Percentiles rank a stretch among this genome's conserved stretches.
Evolutionary conservation across 768 basidiomycete species (phyloP).

Genomic region (Rhodotorula graminis): DNA sequence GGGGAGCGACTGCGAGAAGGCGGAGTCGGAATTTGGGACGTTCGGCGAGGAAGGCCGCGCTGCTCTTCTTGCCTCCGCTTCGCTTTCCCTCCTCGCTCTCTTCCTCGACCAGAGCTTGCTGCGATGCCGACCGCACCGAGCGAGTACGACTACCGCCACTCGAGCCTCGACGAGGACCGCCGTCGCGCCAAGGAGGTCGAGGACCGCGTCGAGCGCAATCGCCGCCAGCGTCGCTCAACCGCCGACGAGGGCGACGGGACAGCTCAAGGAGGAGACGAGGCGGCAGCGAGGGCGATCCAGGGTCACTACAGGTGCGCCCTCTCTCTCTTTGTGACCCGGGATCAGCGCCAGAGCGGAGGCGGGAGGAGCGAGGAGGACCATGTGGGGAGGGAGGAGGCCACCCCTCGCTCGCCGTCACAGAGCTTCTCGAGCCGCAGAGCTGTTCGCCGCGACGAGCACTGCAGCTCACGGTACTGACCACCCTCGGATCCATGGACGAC

Average conservation of each 20-base stretch:
- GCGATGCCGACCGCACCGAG: background rate
- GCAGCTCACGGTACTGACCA: background rate
- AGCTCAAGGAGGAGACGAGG: background rate
- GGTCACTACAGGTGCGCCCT: conserved; percentile 22
- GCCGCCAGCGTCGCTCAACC: background rate
- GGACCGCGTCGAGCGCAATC: conserved; percentile 11
- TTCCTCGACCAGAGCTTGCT: too few relatives aligned
- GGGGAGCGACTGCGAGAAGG: too few relatives aligned
- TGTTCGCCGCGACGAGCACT: too few relatives aligned
- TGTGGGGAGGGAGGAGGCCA: background rate
- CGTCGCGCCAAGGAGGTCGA: conserved; percentile 7
- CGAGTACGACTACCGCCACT: conserved; percentile 26
- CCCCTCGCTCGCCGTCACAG: background rate
- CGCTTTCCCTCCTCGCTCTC: background rate
- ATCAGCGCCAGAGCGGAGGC: too few relatives aligned
- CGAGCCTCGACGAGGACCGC: conserved; percentile 14
- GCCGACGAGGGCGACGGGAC: background rate
- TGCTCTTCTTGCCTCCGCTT: too few relatives aligned
- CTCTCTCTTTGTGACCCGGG: background rate
- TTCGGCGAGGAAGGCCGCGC: too few relatives aligned
- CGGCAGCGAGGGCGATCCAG: conserved; percentile 17
- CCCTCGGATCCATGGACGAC: too few relatives aligned
- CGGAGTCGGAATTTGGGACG: too few relatives aligned
- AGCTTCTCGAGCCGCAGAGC: background rate
- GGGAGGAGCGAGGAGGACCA: background rate